These are phyloP conservation scores for Diutina neorugosa DNA, from an alignment of 1,139 yeast genomes.

Conservation along the genomic window DNA sequence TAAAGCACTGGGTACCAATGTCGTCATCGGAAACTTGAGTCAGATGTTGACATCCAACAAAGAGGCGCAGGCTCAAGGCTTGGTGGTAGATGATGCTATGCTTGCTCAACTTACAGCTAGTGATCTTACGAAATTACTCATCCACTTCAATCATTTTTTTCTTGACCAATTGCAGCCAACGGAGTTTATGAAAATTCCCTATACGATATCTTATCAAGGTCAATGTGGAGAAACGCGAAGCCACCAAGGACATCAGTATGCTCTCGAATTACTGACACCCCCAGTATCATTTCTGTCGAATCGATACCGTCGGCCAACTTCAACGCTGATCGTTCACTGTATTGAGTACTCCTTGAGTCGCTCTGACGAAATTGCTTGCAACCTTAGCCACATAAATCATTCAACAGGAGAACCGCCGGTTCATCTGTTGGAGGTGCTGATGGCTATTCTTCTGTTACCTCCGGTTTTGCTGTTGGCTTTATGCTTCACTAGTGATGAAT, in stretches of 20 bases:
- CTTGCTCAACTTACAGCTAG: constrained; percentile 2
- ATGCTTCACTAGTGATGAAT: constrained; percentile 40
- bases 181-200: background rate
- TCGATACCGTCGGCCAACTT: background rate
- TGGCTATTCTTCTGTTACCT: constrained; percentile 39
- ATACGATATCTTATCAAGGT: background rate
- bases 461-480: constrained; percentile 55
- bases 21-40: constrained; percentile 62
- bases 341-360: background rate
- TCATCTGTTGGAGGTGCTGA: background rate
- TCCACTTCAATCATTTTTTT: constrained; percentile 17
- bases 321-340: background rate
- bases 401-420: background rate
- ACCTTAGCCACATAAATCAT: background rate
- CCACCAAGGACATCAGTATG: constrained; percentile 21
- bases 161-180: constrained; percentile 38
- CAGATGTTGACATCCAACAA: constrained; percentile 31
- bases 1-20: constrained; percentile 63
- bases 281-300: background rate
- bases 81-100: constrained; percentile 37
- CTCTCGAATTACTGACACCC: constrained; percentile 27
- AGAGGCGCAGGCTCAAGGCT: constrained; percentile 36
- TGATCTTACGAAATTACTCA: background rate
- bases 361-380: background rate
- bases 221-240: background rate